Percentiles rank a stretch among this genome's conserved stretches.
phyloP scores from a whole-genome alignment of 2,329 filamentous ascomycete species.

The Fusarium odoratissimum region DNA sequence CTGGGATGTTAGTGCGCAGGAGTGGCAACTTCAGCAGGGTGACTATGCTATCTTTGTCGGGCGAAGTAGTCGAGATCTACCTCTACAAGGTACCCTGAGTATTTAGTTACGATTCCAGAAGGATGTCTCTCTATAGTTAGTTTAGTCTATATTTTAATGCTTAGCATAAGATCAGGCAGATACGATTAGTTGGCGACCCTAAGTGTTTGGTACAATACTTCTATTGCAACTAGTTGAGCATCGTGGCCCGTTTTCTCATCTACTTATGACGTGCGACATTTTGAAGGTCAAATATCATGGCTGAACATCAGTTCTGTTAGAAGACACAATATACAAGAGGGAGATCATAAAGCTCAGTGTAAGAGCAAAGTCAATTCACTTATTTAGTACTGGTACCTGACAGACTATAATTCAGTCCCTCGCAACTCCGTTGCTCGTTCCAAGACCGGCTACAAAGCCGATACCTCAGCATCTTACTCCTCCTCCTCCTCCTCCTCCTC shows the following conservation, averaged over 20 bases:
- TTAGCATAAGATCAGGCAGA: too few species aligned
- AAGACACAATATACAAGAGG: rapidly evolving
- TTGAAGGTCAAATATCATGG: rapidly evolving
- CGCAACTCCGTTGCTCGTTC: rapidly evolving
- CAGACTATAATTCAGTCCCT: not conserved
- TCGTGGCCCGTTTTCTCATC: not conserved
- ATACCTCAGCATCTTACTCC: not conserved
- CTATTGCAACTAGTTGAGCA: not conserved
- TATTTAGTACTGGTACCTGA: not conserved
- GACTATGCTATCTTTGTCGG: slow-evolving; percentile 6
- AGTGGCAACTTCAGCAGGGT: slow-evolving; percentile 18
- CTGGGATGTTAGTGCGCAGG: slow-evolving; percentile 7
- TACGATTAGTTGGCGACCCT: too few species aligned
- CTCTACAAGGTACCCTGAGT: not conserved
- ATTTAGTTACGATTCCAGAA: not conserved
- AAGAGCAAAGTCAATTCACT: not conserved
- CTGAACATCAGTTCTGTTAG: rapidly evolving
- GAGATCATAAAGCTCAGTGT: rapidly evolving
- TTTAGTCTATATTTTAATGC: not conserved
- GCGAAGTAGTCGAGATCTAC: slow-evolving; percentile 12
- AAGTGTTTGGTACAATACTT: rapidly evolving
- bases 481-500: not conserved
- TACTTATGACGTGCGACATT: rapidly evolving
- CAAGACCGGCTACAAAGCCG: too few species aligned
- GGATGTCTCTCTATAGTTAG: rapidly evolving